Conservation (phyloP, 2,329 filamentous ascomycete species). For the Cyphellophora europaea region DNA sequence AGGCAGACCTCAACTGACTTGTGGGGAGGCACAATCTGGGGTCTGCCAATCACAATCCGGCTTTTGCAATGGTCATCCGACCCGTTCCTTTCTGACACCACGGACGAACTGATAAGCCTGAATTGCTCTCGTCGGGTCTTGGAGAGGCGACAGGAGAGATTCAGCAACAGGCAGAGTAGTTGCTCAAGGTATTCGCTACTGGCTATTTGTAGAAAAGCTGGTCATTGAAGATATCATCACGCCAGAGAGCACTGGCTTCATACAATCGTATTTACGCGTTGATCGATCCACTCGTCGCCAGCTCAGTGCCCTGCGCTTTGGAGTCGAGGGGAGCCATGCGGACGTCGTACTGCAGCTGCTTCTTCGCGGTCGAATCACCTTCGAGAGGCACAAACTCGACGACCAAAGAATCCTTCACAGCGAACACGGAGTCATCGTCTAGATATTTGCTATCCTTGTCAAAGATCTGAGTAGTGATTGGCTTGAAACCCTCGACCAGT, state of each 20-base stretch:
- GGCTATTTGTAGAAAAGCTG: too few species aligned
- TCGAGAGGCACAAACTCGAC: conserved; percentile 48
- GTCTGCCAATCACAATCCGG: too few species aligned
- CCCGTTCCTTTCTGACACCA: too few species aligned
- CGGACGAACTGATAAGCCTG: too few species aligned
- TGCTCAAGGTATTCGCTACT: too few species aligned
- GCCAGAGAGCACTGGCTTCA: background rate
- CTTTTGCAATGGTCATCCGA: too few species aligned
- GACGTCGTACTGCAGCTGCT: conserved; percentile 46
- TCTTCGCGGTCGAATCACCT: conserved; percentile 41
- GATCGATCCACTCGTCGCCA: conserved; percentile 45
- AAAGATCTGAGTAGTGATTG: conserved; percentile 71
- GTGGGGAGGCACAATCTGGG: too few species aligned
- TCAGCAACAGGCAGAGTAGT: too few species aligned
- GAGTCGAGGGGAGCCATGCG: conserved; percentile 26
- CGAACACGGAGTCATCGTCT: conserved; percentile 48
- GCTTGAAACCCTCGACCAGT: conserved; percentile 50
- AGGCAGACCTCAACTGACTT: too few species aligned
- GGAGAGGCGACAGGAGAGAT: too few species aligned
- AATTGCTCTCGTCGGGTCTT: too few species aligned
- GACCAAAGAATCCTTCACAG: conserved; percentile 49
- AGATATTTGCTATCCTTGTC: conserved; percentile 57
- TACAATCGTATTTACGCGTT: background rate
- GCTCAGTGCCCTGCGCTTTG: conserved; percentile 34
- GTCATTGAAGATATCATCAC: background rate